phyloP scores from a whole-genome alignment of 768 basidiomycete species.

The Naganishia vishniacii region DNA sequence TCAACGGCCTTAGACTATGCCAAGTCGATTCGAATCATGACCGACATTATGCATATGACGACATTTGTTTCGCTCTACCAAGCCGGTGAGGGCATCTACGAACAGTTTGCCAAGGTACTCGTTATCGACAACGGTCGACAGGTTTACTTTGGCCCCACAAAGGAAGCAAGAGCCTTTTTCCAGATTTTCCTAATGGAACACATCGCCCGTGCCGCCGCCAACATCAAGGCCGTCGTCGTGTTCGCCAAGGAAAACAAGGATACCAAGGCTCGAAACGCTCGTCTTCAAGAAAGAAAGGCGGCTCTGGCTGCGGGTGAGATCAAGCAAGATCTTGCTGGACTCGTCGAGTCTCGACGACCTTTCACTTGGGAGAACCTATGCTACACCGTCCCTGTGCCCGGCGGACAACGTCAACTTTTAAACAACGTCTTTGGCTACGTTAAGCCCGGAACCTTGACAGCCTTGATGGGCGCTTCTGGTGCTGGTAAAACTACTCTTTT shows the following conservation, averaged over 20 bases:
- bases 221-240: slow-evolving; percentile 55
- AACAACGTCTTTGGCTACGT: slow-evolving; percentile 50
- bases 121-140: slow-evolving; percentile 68
- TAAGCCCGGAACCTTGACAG: slow-evolving; percentile 50
- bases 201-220: slow-evolving; percentile 77
- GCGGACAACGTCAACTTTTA: slow-evolving; percentile 46
- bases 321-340: slow-evolving; percentile 44
- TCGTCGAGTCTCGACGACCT: slow-evolving; percentile 51
- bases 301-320: slow-evolving; percentile 53
- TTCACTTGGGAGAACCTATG: slow-evolving; percentile 66
- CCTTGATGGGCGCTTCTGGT: slow-evolving; percentile 53
- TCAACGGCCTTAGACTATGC: slow-evolving; percentile 82
- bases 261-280: no score
- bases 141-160: slow-evolving; percentile 67
- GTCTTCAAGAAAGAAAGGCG: slow-evolving; percentile 50
- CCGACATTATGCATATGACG: slow-evolving; percentile 56
- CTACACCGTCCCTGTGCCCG: slow-evolving; percentile 55
- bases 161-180: slow-evolving; percentile 67
- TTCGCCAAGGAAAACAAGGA: no score
- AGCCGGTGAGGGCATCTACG: slow-evolving; percentile 59
- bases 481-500: slow-evolving; percentile 51
- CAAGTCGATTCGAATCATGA: slow-evolving; percentile 71
- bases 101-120: slow-evolving; percentile 73
- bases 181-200: slow-evolving; percentile 58
- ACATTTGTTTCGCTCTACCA: slow-evolving; percentile 82